Evolutionary conservation across 23 red algal species (phyloP), one percentile per base, ranked within the genome.

Genomic region (Gracilariopsis chorda): DNA sequence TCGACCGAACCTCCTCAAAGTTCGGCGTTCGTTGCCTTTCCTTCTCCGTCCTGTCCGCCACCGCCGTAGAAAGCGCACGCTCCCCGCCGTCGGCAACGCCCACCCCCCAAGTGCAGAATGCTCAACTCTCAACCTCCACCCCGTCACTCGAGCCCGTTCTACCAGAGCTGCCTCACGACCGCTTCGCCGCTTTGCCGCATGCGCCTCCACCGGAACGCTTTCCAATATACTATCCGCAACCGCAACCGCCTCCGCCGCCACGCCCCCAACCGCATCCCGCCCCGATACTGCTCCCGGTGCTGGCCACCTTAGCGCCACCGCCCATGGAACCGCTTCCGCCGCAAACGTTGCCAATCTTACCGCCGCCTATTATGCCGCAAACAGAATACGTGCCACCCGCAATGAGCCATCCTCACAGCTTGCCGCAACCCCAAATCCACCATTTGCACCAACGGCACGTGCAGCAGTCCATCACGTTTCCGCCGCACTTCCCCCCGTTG

Each of bases 1-100:
- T 88, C 34, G 69, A 88, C 53, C 46, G 33, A 23, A 88, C 83
- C 30, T 33, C 83, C 19, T n/a, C 35, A 5, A 72, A 73, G 48
- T 88, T 76, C 12, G 83, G 83, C 32, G 36, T 88, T 8, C 45
- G 41, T 13, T 88, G 83, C 57, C 43, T 64, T 6, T 42, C 46
- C 1, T 75, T 88, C 20, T 35, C 46, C 2, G 51, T 88, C 17
- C 43, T 58, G 19, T 59, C 77, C 3, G 55, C 58, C 20, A 37
- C 62, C 14, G 33, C n/a, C 51, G 44, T 59, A n/a, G 3, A 41
- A 30, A 39, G 33, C 3, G 13, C 41, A 2, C 62, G 62, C 62
- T 68, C 62, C 14, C 62, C 35, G 4, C 4, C 21, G 32, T 68
- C 62, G 1, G 62, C 35, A 16, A 35, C 41, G 62, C 62, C 62